Evolutionary conservation across 306 rosid genomes (phyloP), one percentile per base, ranked within the genome.

Genomic region (Fragaria vesca): DNA sequence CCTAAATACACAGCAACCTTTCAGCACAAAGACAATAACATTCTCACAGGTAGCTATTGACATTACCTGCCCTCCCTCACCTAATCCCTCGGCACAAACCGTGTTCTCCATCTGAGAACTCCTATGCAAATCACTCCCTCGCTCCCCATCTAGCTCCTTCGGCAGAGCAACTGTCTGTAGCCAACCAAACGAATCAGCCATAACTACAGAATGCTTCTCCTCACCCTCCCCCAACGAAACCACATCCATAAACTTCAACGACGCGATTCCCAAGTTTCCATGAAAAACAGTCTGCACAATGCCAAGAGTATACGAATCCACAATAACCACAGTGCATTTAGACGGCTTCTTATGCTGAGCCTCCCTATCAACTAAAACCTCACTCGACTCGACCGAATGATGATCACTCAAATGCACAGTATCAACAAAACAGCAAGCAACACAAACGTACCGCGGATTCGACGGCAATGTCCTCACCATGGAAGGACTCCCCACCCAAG

Each of bases 401-500:
- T 62, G 83, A 46, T 81, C 87, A 32, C 74, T 82, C 28, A 73
- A 76, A 71, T 82, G 79, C 24, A 72, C 81, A 69, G 45, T 50
- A 28, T 89, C 97, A 76, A 85, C 78, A 72, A 91, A 91, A 78
- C 92, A 88, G 78, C 97, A 95, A 61, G 89, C 95, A 80, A 95
- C 83, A 63, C 97, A 92, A 6, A 93, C 91, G 80, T 92, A 92
- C 73, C 97, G 90, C 20, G 91, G 83, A 38, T 90, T 89, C 3
- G 90, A 95, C 34, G 85, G 88, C 85, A 95, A 73, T 1, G 91
- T 85, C 81, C 88, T 84, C 76, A 95, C 85, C 61, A 87, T 71
- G 60, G 88, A 87, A 0, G 97, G 98, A 79, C 93, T 87, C 30
- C 98, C 97, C 12, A 86, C 96, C 98, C 98, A 93, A 66, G 97